Percentiles rank a stretch among this genome's conserved stretches.
Evolutionary conservation across 2,329 filamentous ascomycete species (phyloP).

Genomic region (Graphilbum fragrans): DNA sequence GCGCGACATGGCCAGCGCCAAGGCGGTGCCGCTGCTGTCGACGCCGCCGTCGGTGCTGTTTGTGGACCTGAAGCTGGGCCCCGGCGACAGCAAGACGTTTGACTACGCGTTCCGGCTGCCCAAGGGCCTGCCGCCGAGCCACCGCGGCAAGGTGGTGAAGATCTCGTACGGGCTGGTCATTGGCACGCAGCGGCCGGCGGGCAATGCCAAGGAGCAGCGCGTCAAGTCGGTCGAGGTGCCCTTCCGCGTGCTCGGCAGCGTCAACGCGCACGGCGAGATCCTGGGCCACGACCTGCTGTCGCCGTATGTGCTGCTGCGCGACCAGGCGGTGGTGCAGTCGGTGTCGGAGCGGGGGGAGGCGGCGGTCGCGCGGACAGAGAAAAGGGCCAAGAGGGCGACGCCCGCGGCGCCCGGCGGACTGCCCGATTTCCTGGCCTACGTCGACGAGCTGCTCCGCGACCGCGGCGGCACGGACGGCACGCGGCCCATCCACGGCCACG

Average conservation of each 20-base stretch:
- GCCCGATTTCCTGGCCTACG: slow-evolving; percentile 63
- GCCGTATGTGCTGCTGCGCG: slow-evolving; percentile 79
- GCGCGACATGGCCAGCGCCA: slow-evolving; percentile 75
- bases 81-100: slow-evolving; percentile 79
- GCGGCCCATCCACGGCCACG: slow-evolving; percentile 26
- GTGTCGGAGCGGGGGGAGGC: slow-evolving; percentile 19
- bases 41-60: slow-evolving; percentile 94
- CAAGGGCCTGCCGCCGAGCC: slow-evolving; percentile 77
- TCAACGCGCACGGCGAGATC: slow-evolving; percentile 78
- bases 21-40: slow-evolving; percentile 80
- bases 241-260: slow-evolving; percentile 85
- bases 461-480: background rate
- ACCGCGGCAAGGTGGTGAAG: slow-evolving; percentile 88
- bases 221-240: slow-evolving; percentile 87
- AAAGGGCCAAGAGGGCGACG: slow-evolving; percentile 5
- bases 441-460: slow-evolving; percentile 56
- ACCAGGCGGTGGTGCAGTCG: slow-evolving; percentile 56
- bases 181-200: slow-evolving; percentile 77
- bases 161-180: slow-evolving; percentile 85
- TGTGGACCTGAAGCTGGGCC: slow-evolving; percentile 76
- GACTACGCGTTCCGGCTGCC: slow-evolving; percentile 81
- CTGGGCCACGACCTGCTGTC: slow-evolving; percentile 90
- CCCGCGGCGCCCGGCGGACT: slow-evolving; percentile 16
- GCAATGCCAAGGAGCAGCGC: slow-evolving; percentile 58
- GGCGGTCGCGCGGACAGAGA: background rate